Percentiles rank a stretch among this genome's conserved stretches.
These are phyloP conservation scores for Verticillium albo-atrum DNA, from an alignment of 2,329 filamentous ascomycete species.

Conservation along the genomic window DNA sequence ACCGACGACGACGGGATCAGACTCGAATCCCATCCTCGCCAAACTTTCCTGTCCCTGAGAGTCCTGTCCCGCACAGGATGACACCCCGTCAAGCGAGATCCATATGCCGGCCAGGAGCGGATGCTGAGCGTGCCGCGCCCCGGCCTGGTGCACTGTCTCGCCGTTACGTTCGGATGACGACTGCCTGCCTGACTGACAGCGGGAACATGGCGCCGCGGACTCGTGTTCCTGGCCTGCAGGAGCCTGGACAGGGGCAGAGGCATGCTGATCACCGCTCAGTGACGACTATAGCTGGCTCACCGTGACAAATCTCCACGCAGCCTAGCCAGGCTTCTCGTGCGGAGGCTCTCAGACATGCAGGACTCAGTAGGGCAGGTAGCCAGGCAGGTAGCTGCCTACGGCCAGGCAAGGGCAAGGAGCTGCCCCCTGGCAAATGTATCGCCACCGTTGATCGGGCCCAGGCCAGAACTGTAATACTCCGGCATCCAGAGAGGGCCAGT, in stretches of 20 bases:
- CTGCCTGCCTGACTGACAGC: not conserved
- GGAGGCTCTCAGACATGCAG: not conserved
- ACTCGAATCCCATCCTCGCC: not conserved
- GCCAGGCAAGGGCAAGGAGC: no score
- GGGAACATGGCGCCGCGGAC: not conserved
- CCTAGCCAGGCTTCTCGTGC: not conserved
- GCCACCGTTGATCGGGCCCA: not conserved
- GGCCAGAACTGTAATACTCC: not conserved
- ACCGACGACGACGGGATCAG: not conserved
- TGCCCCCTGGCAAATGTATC: not conserved
- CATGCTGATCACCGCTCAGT: not conserved
- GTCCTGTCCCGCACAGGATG: not conserved
- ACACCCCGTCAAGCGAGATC: not conserved
- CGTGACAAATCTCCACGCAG: not conserved
- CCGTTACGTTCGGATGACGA: not conserved
- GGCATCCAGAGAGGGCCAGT: not conserved
- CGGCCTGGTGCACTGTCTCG: not conserved
- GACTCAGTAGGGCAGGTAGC: not conserved
- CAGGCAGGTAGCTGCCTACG: not conserved
- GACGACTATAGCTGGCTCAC: not conserved
- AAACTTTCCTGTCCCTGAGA: not conserved
- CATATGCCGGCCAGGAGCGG: not conserved
- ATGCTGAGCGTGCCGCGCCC: not conserved
- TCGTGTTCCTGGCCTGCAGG: no score
- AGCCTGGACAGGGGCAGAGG: no score